Evolutionary conservation across 1,139 yeast species (phyloP).

Genomic region (Suhomyces terraborum): DNA sequence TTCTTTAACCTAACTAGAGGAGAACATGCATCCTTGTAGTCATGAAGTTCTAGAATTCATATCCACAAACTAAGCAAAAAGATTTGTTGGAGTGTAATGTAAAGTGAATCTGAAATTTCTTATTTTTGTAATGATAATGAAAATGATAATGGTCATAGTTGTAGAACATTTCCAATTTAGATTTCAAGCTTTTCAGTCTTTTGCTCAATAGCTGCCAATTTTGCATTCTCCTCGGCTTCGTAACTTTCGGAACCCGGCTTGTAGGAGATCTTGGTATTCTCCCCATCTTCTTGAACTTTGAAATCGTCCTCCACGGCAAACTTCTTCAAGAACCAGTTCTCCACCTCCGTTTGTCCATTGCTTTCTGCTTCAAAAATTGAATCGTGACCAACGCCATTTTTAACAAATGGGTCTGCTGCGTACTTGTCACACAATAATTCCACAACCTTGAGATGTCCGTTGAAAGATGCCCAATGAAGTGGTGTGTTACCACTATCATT

Average conservation of each 20-base stretch:
- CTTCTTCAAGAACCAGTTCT: constrained; percentile 69
- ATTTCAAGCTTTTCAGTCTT: constrained; percentile 19
- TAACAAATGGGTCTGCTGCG: constrained; percentile 76
- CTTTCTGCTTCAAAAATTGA: constrained; percentile 87
- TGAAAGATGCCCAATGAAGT: constrained; percentile 92
- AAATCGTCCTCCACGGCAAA: constrained; percentile 69
- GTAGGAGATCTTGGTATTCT: constrained; percentile 48
- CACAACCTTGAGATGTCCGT: constrained; percentile 78
- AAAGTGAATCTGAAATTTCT: too few species aligned
- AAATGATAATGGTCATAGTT: too few species aligned
- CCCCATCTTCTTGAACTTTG: constrained; percentile 46
- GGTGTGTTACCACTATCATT: constrained; percentile 92
- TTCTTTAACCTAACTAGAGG: neutral
- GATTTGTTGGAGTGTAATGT: neutral
- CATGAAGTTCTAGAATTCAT: neutral
- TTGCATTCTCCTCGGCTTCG: constrained; percentile 47
- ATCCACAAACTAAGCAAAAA: neutral
- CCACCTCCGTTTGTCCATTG: constrained; percentile 64
- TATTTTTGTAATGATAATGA: too few species aligned
- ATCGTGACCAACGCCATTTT: constrained; percentile 78
- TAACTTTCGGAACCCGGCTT: constrained; percentile 52
- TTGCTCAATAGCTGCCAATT: constrained; percentile 18
- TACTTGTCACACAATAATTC: constrained; percentile 69
- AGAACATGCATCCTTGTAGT: neutral
- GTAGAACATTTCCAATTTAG: neutral